Evolutionary conservation across 2,329 filamentous ascomycete genomes (phyloP).

Genomic region (Aspergillus pseudoterreus): DNA sequence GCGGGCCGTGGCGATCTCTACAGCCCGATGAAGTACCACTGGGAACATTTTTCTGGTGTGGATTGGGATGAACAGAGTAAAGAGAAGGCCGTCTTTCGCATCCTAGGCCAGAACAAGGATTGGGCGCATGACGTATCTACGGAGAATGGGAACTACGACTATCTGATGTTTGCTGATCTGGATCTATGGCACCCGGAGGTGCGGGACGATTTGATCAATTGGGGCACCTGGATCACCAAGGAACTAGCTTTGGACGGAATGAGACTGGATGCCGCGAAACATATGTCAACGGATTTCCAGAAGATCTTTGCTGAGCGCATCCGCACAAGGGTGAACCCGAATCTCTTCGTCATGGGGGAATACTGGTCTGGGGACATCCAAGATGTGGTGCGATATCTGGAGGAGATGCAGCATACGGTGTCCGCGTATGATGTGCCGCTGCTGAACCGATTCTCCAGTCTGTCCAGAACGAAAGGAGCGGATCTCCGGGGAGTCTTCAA

Average conservation of each 20-base stretch:
- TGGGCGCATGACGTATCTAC: slow-evolving; percentile 62
- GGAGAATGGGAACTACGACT: slow-evolving; percentile 65
- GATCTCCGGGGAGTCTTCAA: slow-evolving; percentile 64
- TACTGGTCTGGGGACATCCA: slow-evolving; percentile 61
- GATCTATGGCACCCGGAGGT: slow-evolving; percentile 65
- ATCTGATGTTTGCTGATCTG: slow-evolving; percentile 69
- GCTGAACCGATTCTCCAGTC: slow-evolving; percentile 62
- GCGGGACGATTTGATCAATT: slow-evolving; percentile 59
- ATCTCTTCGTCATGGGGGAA: slow-evolving; percentile 67
- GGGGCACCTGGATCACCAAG: slow-evolving; percentile 65
- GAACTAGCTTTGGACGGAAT: slow-evolving; percentile 62
- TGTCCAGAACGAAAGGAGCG: slow-evolving; percentile 54
- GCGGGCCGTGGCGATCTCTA: slow-evolving; percentile 40
- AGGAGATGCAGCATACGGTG: slow-evolving; percentile 56
- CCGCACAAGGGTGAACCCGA: slow-evolving; percentile 47
- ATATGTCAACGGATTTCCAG: slow-evolving; percentile 64
- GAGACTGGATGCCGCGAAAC: slow-evolving; percentile 69
- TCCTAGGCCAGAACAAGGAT: slow-evolving; percentile 59
- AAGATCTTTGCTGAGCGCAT: slow-evolving; percentile 59
- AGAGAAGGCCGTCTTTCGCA: slow-evolving; percentile 60
- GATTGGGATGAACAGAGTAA: slow-evolving; percentile 61
- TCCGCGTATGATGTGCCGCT: slow-evolving; percentile 66
- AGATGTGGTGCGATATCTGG: slow-evolving; percentile 56
- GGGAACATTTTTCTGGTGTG: slow-evolving; percentile 64
- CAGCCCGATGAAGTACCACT: slow-evolving; percentile 61